A percentile compares a stretch with the other conserved stretches of the same genome.
phyloP scores from a whole-genome alignment of 306 rosid genomes.

The Malus asiatica region DNA sequence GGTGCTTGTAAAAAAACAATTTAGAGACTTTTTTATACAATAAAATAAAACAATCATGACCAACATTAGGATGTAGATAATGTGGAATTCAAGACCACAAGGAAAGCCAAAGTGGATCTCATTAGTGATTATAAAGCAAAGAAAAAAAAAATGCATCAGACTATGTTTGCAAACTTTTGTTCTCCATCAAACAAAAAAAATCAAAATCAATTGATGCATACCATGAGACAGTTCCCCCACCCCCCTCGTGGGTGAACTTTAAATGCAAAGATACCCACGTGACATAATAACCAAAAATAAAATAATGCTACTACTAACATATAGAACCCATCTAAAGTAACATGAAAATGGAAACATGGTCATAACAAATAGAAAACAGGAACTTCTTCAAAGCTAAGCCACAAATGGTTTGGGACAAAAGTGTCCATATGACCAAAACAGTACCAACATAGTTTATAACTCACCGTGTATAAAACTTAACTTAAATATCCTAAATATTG shows the following conservation, averaged over 20 bases:
- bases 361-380: not conserved
- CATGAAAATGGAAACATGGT: not conserved
- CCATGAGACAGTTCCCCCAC: not conserved
- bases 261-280: not conserved
- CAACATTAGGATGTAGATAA: not conserved
- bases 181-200: not conserved
- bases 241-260: not conserved
- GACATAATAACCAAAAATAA: not conserved
- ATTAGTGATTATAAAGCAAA: not conserved
- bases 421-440: not conserved
- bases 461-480: not conserved
- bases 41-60: not conserved
- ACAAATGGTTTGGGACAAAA: not conserved
- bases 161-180: not conserved
- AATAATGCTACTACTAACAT: not conserved
- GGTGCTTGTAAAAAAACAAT: not conserved
- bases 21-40: not conserved
- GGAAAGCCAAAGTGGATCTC: not conserved
- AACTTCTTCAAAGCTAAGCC: not conserved
- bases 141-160: not conserved
- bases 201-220: not conserved
- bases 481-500: not conserved
- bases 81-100: not conserved
- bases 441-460: not conserved
- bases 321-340: not conserved